Base-by-base conservation (phyloP, 2,329 filamentous ascomycete genomes). In the Albifimbria verrucaria region DNA sequence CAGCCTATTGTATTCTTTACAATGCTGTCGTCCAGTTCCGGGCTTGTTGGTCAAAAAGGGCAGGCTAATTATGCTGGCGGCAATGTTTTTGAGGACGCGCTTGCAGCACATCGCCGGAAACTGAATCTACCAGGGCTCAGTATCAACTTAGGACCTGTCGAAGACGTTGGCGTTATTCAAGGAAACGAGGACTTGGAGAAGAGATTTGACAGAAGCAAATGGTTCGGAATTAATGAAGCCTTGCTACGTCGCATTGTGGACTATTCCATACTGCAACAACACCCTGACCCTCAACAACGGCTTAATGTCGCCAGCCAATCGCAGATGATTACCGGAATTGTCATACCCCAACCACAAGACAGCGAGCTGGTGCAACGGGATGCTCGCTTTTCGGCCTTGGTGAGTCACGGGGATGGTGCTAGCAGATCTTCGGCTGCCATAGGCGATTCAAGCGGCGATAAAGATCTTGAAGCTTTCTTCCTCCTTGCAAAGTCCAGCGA, bases 21-120 rank as follows among this genome's bases (percentile, higher is more conserved):
- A 28, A 51, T 70, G 25, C 59, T 68, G 22, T 67, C 64, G 6
- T 71, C 67, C 17, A 54, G 67, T 15, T 59, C 64, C 3, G 64
- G 62, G 7, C 53, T 69, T 7, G 49, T 67, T 7, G 71, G 68
- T 9, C 55, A 63, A 6, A 52, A 61, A 1, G 64, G 62, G 1
- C 72, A 74, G 48, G 61, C 62, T 26, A 72, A 72, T 49, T 73
- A 72, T 50, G 57, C 62, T 11, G 68, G 65, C 6, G 68, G 59
- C 24, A 72, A 70, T 56, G 52, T 59, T 4, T 72, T 65, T 58
- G 59, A 68, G 6, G 69, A 73, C 39, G 56, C 61, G 6, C 60
- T 71, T 17, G 59, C 60, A 1, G 56, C 61, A 2, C 65, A 67
- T 23, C 55, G 61, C 39, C 58, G 57, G 21, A 36, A 49, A 3